These are phyloP conservation scores for Galeopsis tetrahit DNA, from an alignment of 257 asterid genomes.

Conservation along the genomic window DNA sequence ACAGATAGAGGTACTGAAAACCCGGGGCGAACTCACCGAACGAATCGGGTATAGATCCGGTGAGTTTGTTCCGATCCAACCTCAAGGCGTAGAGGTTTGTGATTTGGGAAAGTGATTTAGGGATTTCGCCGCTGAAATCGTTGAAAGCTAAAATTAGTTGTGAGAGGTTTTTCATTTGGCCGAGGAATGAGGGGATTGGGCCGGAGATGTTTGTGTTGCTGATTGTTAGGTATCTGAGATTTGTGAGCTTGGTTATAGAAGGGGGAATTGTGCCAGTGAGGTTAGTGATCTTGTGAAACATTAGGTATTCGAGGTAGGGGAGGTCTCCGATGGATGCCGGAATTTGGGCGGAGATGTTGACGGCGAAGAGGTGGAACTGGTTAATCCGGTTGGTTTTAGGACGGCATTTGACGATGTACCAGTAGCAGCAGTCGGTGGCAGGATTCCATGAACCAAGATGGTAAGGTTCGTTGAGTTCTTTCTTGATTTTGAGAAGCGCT, in stretches of 20 bases:
- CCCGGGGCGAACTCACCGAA: constrained; percentile 45
- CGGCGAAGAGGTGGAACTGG: constrained; percentile 41
- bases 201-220: constrained; percentile 57
- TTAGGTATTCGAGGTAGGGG: constrained; percentile 44
- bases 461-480: constrained; percentile 51
- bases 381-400: constrained; percentile 47
- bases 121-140: constrained; percentile 51
- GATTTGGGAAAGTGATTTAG: constrained; percentile 45
- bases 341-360: constrained; percentile 52
- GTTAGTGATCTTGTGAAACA: constrained; percentile 45
- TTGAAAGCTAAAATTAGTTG: constrained; percentile 50
- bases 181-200: constrained; percentile 47
- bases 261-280: constrained; percentile 64
- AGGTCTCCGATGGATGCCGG: constrained; percentile 56
- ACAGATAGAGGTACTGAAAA: constrained; percentile 46
- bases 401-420: constrained; percentile 60
- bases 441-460: constrained; percentile 61
- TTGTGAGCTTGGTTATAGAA: constrained; percentile 40
- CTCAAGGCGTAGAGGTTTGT: constrained; percentile 39
- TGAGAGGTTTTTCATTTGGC: constrained; percentile 41
- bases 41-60: constrained; percentile 61
- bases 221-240: constrained; percentile 41
- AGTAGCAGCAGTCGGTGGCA: constrained; percentile 62
- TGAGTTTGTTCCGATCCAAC: constrained; percentile 58
- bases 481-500: constrained; percentile 56